Percentiles rank a stretch among this genome's conserved stretches.
Evolutionary conservation across 2,329 filamentous ascomycete genomes (phyloP).

Genomic region (Penicillium sp.): DNA sequence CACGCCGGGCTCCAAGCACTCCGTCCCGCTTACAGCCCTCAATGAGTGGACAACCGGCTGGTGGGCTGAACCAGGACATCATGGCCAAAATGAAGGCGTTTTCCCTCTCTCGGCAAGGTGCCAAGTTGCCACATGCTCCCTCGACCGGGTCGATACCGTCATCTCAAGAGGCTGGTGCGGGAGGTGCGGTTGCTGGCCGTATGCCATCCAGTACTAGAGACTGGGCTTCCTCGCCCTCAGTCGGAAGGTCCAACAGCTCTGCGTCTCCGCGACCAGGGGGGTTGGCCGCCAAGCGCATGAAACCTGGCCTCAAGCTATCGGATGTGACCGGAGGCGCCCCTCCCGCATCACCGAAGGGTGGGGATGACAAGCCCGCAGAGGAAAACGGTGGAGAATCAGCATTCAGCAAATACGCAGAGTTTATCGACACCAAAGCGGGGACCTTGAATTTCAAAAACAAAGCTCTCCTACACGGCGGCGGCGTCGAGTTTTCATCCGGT

Average conservation of each 20-base stretch:
- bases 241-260: slow-evolving; percentile 41
- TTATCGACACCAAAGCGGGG: slow-evolving; percentile 85
- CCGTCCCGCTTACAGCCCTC: slow-evolving; percentile 28
- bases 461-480: slow-evolving; percentile 78
- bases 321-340: slow-evolving; percentile 42
- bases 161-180: slow-evolving; percentile 15
- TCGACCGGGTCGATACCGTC: slow-evolving; percentile 35
- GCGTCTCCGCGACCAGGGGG: slow-evolving; percentile 42
- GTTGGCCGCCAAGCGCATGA: slow-evolving; percentile 46
- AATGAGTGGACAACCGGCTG: slow-evolving; percentile 39
- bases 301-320: slow-evolving; percentile 46
- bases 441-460: slow-evolving; percentile 91
- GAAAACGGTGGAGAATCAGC: slow-evolving; percentile 35
- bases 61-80: slow-evolving; percentile 58
- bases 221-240: slow-evolving; percentile 29
- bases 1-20: slow-evolving; percentile 45
- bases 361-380: slow-evolving; percentile 21
- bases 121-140: slow-evolving; percentile 38
- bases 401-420: slow-evolving; percentile 69
- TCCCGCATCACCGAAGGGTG: slow-evolving; percentile 39
- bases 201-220: slow-evolving; percentile 26
- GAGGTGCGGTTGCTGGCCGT: slow-evolving; percentile 30
- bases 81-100: slow-evolving; percentile 66
- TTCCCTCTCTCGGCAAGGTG: slow-evolving; percentile 59
- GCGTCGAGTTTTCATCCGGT: slow-evolving; percentile 87